Evolutionary conservation across 352 stramenopile species (phyloP).

Genomic region (Phytophthora litchii): DNA sequence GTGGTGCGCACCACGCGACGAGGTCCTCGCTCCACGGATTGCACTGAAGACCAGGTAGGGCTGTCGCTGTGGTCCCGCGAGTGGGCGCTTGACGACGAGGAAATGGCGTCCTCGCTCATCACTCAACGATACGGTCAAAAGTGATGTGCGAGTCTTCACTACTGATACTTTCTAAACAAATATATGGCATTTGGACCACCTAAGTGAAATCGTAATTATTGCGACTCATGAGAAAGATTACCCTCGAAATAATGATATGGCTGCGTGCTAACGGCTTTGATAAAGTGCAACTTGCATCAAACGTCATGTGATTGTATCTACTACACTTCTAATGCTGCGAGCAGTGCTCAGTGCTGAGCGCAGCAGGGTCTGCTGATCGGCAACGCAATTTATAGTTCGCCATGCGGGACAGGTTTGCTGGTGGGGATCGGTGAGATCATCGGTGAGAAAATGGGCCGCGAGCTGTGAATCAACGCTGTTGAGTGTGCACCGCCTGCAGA

Average conservation of each 20-base stretch:
- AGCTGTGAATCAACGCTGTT: conserved; percentile 70
- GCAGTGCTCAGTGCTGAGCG: conserved; percentile 1
- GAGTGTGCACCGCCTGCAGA: conserved; percentile 80
- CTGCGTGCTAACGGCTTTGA: conserved; percentile 8
- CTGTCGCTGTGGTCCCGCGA: conserved; percentile 12
- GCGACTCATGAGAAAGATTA: neutral
- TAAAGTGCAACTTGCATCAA: conserved; percentile 22
- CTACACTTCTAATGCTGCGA: neutral
- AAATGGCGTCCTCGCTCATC: conserved; percentile 30
- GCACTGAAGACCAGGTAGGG: conserved; percentile 15
- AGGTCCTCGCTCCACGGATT: neutral
- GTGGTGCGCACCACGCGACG: conserved; percentile 25
- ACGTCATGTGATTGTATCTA: conserved; percentile 10
- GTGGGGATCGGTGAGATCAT: conserved; percentile 56
- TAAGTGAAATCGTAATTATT: neutral
- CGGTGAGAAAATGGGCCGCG: conserved; percentile 58
- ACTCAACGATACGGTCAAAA: neutral
- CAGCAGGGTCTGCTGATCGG: neutral
- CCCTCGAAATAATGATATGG: neutral
- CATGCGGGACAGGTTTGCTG: conserved; percentile 31
- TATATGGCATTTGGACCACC: neutral
- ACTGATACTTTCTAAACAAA: conserved; percentile 3
- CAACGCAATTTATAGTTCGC: conserved; percentile 24
- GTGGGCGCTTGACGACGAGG: conserved; percentile 26
- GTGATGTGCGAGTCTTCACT: conserved; percentile 1